These are phyloP conservation scores for Lachancea nothofagi DNA, from an alignment of 805 yeast genomes.

Conservation along the genomic window DNA sequence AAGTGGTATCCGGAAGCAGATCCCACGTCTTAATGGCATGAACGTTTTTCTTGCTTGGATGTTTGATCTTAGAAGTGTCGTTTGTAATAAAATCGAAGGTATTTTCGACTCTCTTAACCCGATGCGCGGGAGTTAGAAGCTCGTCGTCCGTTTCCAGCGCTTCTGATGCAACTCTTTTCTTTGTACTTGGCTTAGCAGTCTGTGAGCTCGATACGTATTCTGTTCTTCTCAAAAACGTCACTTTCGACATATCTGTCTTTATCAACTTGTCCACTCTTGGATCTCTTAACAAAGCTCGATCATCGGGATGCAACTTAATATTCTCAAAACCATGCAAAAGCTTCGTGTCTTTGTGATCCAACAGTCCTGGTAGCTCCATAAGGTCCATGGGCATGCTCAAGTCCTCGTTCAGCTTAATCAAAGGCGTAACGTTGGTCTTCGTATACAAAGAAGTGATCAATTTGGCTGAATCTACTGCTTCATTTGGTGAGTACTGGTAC, in stretches of 20 bases:
- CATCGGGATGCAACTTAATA: constrained; percentile 65
- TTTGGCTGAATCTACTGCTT: constrained; percentile 44
- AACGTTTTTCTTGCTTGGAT: constrained; percentile 71
- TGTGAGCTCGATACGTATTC: constrained; percentile 73
- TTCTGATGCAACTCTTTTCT: constrained; percentile 25
- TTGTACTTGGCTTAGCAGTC: constrained; percentile 34
- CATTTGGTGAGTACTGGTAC: constrained; percentile 38
- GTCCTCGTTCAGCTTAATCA: constrained; percentile 54
- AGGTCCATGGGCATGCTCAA: constrained; percentile 77
- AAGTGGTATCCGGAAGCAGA: constrained; percentile 83
- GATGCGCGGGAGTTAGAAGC: constrained; percentile 24
- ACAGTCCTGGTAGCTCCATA: constrained; percentile 56
- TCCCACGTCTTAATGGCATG: constrained; percentile 76
- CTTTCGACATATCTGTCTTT: constrained; percentile 37
- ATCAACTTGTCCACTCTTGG: constrained; percentile 46
- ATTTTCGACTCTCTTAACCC: constrained; percentile 51
- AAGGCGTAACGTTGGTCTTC: constrained; percentile 61
- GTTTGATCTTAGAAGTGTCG: constrained; percentile 47
- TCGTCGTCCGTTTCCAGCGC: constrained; percentile 20
- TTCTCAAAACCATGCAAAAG: constrained; percentile 38
- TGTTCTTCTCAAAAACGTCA: constrained; percentile 87
- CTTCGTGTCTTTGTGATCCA: constrained; percentile 53
- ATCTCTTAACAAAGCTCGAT: constrained; percentile 70
- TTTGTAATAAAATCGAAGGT: constrained; percentile 62
- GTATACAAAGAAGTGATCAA: constrained; percentile 68